Percentiles rank a stretch among this genome's conserved stretches.
phyloP scores from a whole-genome alignment of 2,329 filamentous ascomycete species.

The Pleurostoma richardsiae region DNA sequence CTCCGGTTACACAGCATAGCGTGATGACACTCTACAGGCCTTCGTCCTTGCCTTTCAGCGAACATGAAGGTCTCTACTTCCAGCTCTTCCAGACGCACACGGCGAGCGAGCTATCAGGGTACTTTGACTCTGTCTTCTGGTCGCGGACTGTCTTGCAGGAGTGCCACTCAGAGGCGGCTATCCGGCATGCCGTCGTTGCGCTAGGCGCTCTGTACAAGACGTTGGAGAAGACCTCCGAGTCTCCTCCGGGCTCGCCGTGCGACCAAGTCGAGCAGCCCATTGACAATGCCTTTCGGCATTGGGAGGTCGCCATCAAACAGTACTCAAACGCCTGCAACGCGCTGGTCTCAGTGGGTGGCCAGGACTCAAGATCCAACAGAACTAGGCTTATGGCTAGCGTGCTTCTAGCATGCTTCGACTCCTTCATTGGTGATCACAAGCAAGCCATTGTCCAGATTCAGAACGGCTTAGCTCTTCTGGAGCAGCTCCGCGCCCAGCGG shows the following conservation, averaged over 20 bases:
- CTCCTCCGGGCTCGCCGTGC: conserved; percentile 40
- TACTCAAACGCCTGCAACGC: conserved; percentile 53
- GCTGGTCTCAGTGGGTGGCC: conserved; percentile 36
- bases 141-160: conserved; percentile 56
- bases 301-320: conserved; percentile 54
- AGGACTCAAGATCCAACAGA: conserved; percentile 39
- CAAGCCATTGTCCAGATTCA: conserved; percentile 60
- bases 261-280: conserved; percentile 19
- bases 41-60: conserved; percentile 40
- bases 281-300: conserved; percentile 43
- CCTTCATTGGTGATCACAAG: conserved; percentile 58
- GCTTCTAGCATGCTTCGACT: conserved; percentile 64
- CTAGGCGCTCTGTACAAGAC: conserved; percentile 64
- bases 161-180: conserved; percentile 55
- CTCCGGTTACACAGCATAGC: conserved; percentile 17
- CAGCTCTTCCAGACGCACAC: conserved; percentile 58
- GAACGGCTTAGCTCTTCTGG: conserved; percentile 48
- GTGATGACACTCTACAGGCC: conserved; percentile 35
- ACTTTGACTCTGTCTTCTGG: conserved; percentile 64
- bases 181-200: conserved; percentile 61
- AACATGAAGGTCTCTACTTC: conserved; percentile 54
- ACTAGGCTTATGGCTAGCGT: conserved; percentile 60
- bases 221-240: conserved; percentile 51
- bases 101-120: conserved; percentile 58
- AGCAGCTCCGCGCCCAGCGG: conserved; percentile 44